Percentiles rank a stretch among this genome's conserved stretches.
Conservation (phyloP, 768 basidiomycete genomes). For the Tricholoma saponaceum region DNA sequence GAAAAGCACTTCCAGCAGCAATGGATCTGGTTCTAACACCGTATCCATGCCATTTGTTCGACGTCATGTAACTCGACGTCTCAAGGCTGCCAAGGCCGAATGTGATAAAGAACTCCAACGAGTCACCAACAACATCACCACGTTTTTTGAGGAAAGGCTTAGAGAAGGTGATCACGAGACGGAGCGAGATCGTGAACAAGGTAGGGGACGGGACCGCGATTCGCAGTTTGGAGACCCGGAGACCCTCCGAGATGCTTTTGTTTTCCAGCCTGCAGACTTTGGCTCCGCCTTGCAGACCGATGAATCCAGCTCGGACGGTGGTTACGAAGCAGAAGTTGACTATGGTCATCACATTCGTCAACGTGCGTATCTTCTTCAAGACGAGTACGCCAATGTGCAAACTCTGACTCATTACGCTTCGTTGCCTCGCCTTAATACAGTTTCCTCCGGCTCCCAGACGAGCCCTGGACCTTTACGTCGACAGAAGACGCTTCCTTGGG, state of each 20-base stretch:
- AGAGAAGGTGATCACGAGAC: constrained; percentile 70
- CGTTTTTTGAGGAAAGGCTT: constrained; percentile 90
- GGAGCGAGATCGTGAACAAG: constrained; percentile 53
- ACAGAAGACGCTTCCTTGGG: constrained; percentile 64
- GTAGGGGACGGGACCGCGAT: constrained; percentile 48
- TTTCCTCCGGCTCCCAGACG: constrained; percentile 59
- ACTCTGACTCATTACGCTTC: constrained; percentile 52
- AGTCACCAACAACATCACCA: constrained; percentile 90
- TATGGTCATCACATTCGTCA: constrained; percentile 66
- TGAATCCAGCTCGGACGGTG: constrained; percentile 76
- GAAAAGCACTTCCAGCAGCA: constrained; percentile 30
- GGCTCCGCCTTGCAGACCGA: constrained; percentile 57
- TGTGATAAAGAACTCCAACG: constrained; percentile 96
- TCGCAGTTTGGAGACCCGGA: constrained; percentile 54
- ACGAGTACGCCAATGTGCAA: constrained; percentile 26
- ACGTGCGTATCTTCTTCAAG: constrained; percentile 61
- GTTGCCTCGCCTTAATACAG: constrained; percentile 55
- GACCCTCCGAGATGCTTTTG: constrained; percentile 56
- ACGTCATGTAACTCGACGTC: constrained; percentile 88
- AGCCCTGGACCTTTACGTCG: constrained; percentile 69
- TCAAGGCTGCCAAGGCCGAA: constrained; percentile 90
- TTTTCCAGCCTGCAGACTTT: constrained; percentile 54
- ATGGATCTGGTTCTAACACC: constrained; percentile 61
- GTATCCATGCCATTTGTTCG: constrained; percentile 92
- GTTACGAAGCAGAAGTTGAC: constrained; percentile 77